Conservation (phyloP, 1,284 basidiomycete species). For the Spongispora temasekensis region DNA sequence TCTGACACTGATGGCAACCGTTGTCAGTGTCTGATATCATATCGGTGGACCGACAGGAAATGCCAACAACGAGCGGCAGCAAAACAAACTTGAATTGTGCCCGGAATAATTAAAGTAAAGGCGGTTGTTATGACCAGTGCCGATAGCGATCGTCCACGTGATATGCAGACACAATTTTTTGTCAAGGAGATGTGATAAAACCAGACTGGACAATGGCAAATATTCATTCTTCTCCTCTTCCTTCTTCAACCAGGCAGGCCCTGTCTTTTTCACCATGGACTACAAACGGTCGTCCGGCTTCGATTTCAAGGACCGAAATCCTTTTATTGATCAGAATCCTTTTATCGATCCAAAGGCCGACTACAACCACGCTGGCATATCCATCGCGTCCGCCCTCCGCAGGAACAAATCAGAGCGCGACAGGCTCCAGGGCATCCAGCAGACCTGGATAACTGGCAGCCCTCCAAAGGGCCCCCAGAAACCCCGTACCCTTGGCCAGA, state of each 20-base stretch:
- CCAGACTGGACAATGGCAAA: conserved; percentile 7
- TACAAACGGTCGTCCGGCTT: conserved; percentile 60
- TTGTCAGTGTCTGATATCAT: neutral
- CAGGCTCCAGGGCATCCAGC: conserved; percentile 78
- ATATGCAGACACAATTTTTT: too few relatives aligned
- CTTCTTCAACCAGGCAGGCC: conserved; percentile 54
- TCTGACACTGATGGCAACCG: conserved; percentile 1
- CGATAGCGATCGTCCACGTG: too few relatives aligned
- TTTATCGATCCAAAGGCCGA: conserved; percentile 23
- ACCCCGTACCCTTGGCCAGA: conserved; percentile 44
- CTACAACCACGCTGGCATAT: conserved; percentile 19
- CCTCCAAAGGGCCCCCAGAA: conserved; percentile 34
- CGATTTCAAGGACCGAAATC: conserved; percentile 70
- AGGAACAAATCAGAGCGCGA: conserved; percentile 80
- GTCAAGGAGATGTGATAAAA: too few relatives aligned
- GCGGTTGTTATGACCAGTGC: too few relatives aligned
- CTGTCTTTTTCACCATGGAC: conserved; percentile 38
- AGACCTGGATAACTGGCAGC: conserved; percentile 42
- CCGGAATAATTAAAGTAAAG: too few relatives aligned
- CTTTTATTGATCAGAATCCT: conserved; percentile 54
- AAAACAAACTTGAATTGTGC: too few relatives aligned
- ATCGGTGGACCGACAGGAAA: conserved; percentile 4
- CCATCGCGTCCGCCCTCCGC: conserved; percentile 47
- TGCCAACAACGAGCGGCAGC: conserved; percentile 5
- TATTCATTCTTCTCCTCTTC: neutral